A percentile compares a stretch with the other conserved stretches of the same genome.
These are phyloP conservation scores for Hymenoscyphus occultus DNA, from an alignment of 2,329 filamentous ascomycete genomes.

Conservation along the genomic window DNA sequence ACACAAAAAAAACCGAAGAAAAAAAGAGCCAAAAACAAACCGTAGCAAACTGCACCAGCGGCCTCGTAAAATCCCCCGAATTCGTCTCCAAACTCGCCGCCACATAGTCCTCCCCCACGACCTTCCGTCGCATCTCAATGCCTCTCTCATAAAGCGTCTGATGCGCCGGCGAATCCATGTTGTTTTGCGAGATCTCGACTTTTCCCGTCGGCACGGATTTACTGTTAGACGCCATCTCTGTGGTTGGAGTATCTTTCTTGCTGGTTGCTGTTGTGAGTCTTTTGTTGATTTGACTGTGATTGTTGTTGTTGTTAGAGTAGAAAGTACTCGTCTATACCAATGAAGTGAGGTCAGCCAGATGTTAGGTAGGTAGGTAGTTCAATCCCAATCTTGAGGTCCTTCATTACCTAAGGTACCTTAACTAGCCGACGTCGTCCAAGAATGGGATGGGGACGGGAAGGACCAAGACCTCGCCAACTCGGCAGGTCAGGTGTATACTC, in stretches of 20 bases:
- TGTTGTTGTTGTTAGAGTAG: not conserved
- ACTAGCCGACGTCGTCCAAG: too few species aligned
- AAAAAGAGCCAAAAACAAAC: slow-evolving; percentile 13
- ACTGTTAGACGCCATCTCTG: not conserved
- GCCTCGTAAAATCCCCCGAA: slow-evolving; percentile 30
- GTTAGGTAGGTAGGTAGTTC: too few species aligned
- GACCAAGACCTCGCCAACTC: too few species aligned
- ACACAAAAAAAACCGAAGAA: not conserved
- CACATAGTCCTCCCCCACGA: slow-evolving; percentile 34
- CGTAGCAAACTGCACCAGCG: slow-evolving; percentile 33
- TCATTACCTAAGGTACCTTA: too few species aligned
- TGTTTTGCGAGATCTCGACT: slow-evolving; percentile 20
- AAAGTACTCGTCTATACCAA: not conserved
- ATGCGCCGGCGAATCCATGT: slow-evolving; percentile 31
- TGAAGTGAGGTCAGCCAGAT: too few species aligned
- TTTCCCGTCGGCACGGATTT: not conserved
- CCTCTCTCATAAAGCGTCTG: slow-evolving; percentile 25
- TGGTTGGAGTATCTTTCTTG: not conserved
- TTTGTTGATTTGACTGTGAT: not conserved
- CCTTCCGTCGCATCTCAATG: slow-evolving; percentile 30
- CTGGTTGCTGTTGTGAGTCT: not conserved
- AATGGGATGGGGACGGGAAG: too few species aligned
- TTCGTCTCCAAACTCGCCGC: slow-evolving; percentile 21
- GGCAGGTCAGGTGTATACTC: too few species aligned
- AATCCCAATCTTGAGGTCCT: too few species aligned